Evolutionary conservation across 805 yeast genomes (phyloP).

Genomic region (Saccharomyces eubayanus): DNA sequence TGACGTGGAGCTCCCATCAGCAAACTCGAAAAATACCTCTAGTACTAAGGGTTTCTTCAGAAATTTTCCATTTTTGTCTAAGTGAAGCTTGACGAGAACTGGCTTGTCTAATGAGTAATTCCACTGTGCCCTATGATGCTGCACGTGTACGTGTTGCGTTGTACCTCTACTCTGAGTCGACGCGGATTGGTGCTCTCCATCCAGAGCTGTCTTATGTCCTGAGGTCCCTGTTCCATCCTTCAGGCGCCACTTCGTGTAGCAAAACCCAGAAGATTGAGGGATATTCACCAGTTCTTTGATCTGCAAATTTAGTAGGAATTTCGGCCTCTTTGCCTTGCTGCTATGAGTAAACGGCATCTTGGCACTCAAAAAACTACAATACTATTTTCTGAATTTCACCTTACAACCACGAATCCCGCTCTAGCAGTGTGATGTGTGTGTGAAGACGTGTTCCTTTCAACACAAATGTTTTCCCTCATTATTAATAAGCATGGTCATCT

Average conservation of each 20-base stretch:
- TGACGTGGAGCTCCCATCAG: slow-evolving; percentile 3
- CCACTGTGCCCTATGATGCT: slow-evolving; percentile 48
- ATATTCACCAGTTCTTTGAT: slow-evolving; percentile 72
- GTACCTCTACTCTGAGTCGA: slow-evolving; percentile 27
- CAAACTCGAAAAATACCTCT: slow-evolving; percentile 39
- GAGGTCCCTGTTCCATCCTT: slow-evolving; percentile 37
- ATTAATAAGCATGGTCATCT: not conserved
- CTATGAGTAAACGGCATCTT: slow-evolving; percentile 9
- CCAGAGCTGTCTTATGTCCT: slow-evolving; percentile 2
- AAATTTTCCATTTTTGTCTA: slow-evolving; percentile 32
- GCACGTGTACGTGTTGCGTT: slow-evolving; percentile 39
- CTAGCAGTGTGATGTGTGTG: not conserved
- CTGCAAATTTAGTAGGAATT: slow-evolving; percentile 50
- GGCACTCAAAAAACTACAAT: not conserved
- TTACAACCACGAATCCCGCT: not conserved
- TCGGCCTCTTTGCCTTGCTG: slow-evolving; percentile 39
- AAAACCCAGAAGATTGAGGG: slow-evolving; percentile 67
- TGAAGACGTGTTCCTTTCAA: not conserved
- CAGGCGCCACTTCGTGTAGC: slow-evolving; percentile 57
- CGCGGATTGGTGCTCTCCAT: slow-evolving; percentile 8
- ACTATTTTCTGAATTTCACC: not conserved
- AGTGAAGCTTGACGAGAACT: slow-evolving; percentile 35
- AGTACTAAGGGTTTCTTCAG: slow-evolving; percentile 32
- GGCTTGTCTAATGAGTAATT: slow-evolving; percentile 32
- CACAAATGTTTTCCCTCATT: not conserved